Base-by-base conservation (phyloP, 345 rosid species). In the Trapa bicornis region DNA sequence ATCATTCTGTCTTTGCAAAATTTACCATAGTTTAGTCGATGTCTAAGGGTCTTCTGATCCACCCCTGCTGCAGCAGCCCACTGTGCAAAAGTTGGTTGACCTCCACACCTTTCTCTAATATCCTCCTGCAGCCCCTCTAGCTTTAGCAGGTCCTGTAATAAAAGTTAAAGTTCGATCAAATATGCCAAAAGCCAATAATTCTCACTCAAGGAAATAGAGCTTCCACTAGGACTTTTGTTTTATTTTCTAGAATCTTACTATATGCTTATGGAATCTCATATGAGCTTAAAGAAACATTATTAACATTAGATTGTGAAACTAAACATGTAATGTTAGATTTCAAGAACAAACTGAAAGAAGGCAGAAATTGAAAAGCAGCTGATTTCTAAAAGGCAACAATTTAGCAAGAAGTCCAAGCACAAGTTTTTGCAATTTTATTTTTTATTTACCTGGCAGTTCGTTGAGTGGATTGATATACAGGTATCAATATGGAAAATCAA, bases 1-100 rank as follows among this genome's bases (percentile, higher is more conserved):
- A 94, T 83, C 97, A 94, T 94, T 78, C 68, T 94, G 76, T 94
- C 96, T 74, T 89, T 94, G 86, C 99, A 94, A 71, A 71, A 29
- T 36, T 52, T 63, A 56, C 96, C 99, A 70, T 91, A 54, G 76
- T 77, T 74, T 75, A 94, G 68, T 69, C 93, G 96, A 68, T 58
- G 82, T 75, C 91, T 83, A 68, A 94, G 79, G 68, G 92, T 81
- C 75, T 71, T 83, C 72, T 78, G 85, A 74, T 89, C 95, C 16
- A 86, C 86, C 72, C 91, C 89, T 61, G 95, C 97, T 45, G 96
- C 97, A 68, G 93, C 82, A 61, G 99, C 97, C 99, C 96, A 94
- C 69, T 87, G 97, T 54, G 76, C 77, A 73, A 87, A 82, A 71
- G 88, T 83, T 48, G 97, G 97, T 71, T 83, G 67, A 74, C 78